phyloP scores from a whole-genome alignment of 2,329 filamentous ascomycete species.

The Trichoderma oligosporum region DNA sequence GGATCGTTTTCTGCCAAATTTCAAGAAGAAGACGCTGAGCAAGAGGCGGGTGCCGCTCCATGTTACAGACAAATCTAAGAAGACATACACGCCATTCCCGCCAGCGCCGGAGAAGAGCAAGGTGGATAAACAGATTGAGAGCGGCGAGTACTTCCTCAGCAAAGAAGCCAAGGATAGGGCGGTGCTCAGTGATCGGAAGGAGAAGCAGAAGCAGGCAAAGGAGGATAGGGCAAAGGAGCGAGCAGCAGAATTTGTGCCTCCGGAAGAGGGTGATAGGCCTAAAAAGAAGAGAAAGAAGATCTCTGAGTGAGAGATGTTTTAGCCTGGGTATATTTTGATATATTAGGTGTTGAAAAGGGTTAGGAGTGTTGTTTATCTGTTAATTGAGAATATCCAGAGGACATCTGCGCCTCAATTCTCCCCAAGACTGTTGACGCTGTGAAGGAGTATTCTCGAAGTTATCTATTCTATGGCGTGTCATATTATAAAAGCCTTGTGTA shows the following conservation, averaged over 20 bases:
- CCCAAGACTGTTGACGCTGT: neutral
- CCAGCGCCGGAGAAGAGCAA: slow-evolving; percentile 98
- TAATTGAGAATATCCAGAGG: neutral
- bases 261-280: slow-evolving; percentile 66
- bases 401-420: neutral
- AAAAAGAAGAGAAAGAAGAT: slow-evolving; percentile 62
- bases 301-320: slow-evolving; percentile 28
- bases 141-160: slow-evolving; percentile 90
- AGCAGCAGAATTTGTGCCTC: slow-evolving; percentile 81
- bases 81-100: slow-evolving; percentile 94
- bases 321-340: slow-evolving; percentile 3
- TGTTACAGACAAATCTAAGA: slow-evolving; percentile 90
- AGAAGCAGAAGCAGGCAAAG: slow-evolving; percentile 83
- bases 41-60: slow-evolving; percentile 78
- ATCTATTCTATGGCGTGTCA: no score
- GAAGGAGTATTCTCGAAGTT: no score
- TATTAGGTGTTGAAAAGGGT: slow-evolving; percentile 10
- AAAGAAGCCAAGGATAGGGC: slow-evolving; percentile 89
- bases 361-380: neutral
- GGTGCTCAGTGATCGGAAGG: slow-evolving; percentile 72
- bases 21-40: slow-evolving; percentile 88
- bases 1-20: slow-evolving; percentile 94
- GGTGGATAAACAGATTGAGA: slow-evolving; percentile 96
- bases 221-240: slow-evolving; percentile 82
- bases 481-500: no score